A percentile compares a stretch with the other conserved stretches of the same genome.
phyloP scores from a whole-genome alignment of 768 basidiomycete species.

The Psilocybe subaeruginosa region DNA sequence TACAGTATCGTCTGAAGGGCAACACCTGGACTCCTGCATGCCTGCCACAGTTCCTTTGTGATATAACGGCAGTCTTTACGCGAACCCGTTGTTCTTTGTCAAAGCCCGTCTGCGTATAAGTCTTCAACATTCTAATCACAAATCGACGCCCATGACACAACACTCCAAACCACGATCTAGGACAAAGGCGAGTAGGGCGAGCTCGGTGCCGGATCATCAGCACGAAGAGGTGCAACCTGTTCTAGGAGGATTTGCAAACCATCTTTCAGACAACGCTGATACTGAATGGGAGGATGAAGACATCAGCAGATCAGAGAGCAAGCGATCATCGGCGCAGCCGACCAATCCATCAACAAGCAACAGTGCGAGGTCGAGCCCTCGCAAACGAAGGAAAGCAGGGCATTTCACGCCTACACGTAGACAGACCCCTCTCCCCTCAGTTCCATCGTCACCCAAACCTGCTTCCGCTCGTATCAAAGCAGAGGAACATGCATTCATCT shows the following conservation, averaged over 20 bases:
- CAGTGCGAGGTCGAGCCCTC: constrained; percentile 17
- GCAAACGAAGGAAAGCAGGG: constrained; percentile 29
- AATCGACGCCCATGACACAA: constrained; percentile 5
- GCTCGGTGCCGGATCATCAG: background rate
- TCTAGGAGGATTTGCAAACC: background rate
- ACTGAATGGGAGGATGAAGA: constrained; percentile 15
- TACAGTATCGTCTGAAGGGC: too few species aligned
- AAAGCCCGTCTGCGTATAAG: background rate
- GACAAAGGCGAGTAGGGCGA: background rate
- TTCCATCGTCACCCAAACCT: constrained; percentile 9
- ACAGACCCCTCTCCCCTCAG: background rate
- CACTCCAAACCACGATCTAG: constrained; percentile 14
- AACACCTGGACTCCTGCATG: too few species aligned
- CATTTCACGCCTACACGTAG: constrained; percentile 1
- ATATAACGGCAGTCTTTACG: background rate
- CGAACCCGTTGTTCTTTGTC: background rate
- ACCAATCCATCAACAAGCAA: background rate
- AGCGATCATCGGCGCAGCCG: background rate
- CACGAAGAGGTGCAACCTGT: background rate
- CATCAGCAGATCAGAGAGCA: constrained; percentile 1
- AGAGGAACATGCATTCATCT: constrained; percentile 14
- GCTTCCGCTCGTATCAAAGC: background rate
- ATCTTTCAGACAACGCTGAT: background rate
- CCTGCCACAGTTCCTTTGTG: too few species aligned
- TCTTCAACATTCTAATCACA: background rate